Evolutionary conservation across 768 basidiomycete genomes (phyloP).

Genomic region (Pleurotus cornucopiae): DNA sequence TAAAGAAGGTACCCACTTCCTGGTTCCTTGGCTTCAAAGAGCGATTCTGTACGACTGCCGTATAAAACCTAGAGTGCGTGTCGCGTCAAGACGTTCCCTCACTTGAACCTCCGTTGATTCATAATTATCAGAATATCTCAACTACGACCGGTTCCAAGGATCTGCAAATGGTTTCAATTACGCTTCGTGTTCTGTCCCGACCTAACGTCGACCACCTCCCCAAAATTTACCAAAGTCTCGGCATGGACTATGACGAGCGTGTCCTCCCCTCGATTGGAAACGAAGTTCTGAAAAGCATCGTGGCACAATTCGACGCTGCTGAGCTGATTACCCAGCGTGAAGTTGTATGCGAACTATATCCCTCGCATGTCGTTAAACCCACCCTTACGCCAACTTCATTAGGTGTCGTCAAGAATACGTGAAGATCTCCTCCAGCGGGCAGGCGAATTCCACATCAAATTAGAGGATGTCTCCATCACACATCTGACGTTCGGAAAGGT

Average conservation of each 20-base stretch:
- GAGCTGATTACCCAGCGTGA: constrained; percentile 97
- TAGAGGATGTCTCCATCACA: constrained; percentile 98
- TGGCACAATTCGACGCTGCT: constrained; percentile 97
- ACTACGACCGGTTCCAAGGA: constrained; percentile 98
- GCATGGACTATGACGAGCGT: constrained; percentile 96
- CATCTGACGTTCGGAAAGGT: constrained; percentile 88
- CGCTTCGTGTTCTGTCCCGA: constrained; percentile 90
- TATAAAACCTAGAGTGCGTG: constrained; percentile 85
- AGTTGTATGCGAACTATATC: constrained; percentile 56
- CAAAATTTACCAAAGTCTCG: constrained; percentile 93
- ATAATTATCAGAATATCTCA: constrained; percentile 78
- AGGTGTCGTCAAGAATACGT: constrained; percentile 91
- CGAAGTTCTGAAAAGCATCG: constrained; percentile 96
- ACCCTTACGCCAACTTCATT: neutral
- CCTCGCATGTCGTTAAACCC: neutral
- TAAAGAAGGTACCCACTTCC: constrained; percentile 92
- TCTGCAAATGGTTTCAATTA: constrained; percentile 97
- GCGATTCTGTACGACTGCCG: constrained; percentile 98
- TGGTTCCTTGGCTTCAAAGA: constrained; percentile 92
- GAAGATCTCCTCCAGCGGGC: constrained; percentile 91
- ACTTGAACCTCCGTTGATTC: constrained; percentile 9
- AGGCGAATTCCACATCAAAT: constrained; percentile 89
- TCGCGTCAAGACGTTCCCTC: neutral
- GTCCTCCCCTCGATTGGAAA: constrained; percentile 97
- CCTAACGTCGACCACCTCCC: constrained; percentile 86